phyloP scores from a whole-genome alignment of 108 stramenopile species.

The Fragilaria crotonensis region DNA sequence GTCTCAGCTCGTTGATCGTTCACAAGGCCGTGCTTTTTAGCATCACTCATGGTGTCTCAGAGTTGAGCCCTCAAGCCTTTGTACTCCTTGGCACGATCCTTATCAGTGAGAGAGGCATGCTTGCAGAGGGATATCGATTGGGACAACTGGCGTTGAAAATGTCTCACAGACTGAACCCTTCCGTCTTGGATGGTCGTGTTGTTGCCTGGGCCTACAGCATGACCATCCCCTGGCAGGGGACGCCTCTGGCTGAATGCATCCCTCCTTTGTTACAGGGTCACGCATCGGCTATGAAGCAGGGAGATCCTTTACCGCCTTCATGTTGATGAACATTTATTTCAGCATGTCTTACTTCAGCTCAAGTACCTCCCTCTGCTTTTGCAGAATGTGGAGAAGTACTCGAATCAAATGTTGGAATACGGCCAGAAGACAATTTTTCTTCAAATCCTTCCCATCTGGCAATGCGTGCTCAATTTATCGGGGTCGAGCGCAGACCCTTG shows the following conservation, averaged over 20 bases:
- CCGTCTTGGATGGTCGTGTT: background rate
- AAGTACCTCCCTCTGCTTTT: background rate
- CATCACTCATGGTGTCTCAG: background rate
- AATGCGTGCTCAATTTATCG: background rate
- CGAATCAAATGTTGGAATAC: background rate
- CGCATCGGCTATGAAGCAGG: background rate
- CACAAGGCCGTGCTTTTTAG: background rate
- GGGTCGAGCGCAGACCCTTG: background rate
- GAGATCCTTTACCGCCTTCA: background rate
- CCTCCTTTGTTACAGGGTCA: background rate
- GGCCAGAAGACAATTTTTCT: background rate
- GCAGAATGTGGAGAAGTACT: background rate
- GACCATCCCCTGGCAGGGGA: background rate
- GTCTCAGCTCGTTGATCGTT: background rate
- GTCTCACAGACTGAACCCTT: background rate
- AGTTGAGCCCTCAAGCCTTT: background rate
- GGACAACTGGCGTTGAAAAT: background rate
- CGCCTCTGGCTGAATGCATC: background rate
- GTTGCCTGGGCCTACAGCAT: background rate
- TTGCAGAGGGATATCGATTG: background rate
- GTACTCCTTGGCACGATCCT: background rate
- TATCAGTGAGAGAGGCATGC: background rate
- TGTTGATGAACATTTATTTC: background rate
- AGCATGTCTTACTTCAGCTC: background rate
- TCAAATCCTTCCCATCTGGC: background rate